These are phyloP conservation scores for Pterocarpus santalinus DNA, from an alignment of 306 rosid species.

Conservation along the genomic window DNA sequence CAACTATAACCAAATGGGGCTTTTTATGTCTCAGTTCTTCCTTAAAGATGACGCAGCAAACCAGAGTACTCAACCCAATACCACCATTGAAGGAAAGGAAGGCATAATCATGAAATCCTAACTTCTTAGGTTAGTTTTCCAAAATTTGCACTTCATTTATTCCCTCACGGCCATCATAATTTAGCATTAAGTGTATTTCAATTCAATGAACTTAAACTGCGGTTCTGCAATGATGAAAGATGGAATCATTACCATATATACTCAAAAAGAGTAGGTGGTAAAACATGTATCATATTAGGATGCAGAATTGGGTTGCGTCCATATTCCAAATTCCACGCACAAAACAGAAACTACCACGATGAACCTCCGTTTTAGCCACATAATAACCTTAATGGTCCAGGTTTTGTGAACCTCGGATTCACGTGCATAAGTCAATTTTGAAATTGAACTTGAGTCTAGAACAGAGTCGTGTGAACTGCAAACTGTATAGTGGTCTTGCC, in stretches of 20 bases:
- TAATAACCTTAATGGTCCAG: background rate
- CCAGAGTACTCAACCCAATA: background rate
- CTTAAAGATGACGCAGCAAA: conserved; percentile 35
- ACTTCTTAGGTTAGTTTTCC: background rate
- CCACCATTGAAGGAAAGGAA: background rate
- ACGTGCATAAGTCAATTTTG: background rate
- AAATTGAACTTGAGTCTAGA: background rate
- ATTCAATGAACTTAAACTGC: background rate
- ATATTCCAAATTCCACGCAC: background rate
- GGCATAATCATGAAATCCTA: conserved; percentile 2
- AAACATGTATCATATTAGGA: conserved; percentile 10
- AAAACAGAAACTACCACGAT: background rate
- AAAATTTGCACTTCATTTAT: background rate
- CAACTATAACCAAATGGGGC: background rate
- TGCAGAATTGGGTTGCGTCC: background rate
- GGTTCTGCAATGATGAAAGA: background rate
- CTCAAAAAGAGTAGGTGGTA: background rate
- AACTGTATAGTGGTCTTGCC: background rate
- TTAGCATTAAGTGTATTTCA: background rate
- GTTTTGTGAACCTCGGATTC: background rate
- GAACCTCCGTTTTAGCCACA: background rate
- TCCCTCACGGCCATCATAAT: conserved; percentile 6
- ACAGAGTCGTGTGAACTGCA: background rate
- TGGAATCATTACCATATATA: background rate
- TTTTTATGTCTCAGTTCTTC: background rate